Conservation (phyloP, 192 early-diverging fungal species). For the Umbelopsis ramanniana region DNA sequence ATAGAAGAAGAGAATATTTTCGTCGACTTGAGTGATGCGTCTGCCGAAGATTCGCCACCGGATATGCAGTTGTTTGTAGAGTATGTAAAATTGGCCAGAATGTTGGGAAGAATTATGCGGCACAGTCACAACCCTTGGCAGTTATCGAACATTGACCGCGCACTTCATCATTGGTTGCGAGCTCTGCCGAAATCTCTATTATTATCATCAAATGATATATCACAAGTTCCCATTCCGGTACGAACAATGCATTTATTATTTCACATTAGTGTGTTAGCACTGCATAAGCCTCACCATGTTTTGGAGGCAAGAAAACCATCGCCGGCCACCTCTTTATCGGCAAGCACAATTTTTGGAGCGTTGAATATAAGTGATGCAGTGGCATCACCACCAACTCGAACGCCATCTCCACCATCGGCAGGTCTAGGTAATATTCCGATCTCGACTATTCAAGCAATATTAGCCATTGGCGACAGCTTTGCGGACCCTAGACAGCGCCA, state of each 20-base stretch:
- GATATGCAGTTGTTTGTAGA: constrained; percentile 14
- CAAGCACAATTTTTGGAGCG: constrained; percentile 10
- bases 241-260: constrained; percentile 1
- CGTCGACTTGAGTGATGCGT: neutral
- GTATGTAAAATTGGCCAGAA: constrained; percentile 3
- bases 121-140: constrained; percentile 15
- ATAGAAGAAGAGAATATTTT: constrained; percentile 16
- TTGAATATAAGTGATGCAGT: neutral
- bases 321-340: neutral
- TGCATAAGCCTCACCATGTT: neutral
- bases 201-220: neutral
- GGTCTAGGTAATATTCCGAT: neutral
- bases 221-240: neutral
- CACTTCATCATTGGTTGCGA: constrained; percentile 6
- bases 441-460: neutral
- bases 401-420: constrained; percentile 12
- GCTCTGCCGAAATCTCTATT: neutral
- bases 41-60: neutral
- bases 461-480: constrained; percentile 5
- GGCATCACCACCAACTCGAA: neutral
- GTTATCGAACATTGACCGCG: constrained; percentile 6
- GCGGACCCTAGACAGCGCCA: neutral
- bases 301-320: neutral
- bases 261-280: constrained; percentile 1
- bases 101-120: constrained; percentile 8